Evolutionary conservation across 495 filamentous ascomycete genomes (phyloP).

Genomic region (Neurospora tetraspora): DNA sequence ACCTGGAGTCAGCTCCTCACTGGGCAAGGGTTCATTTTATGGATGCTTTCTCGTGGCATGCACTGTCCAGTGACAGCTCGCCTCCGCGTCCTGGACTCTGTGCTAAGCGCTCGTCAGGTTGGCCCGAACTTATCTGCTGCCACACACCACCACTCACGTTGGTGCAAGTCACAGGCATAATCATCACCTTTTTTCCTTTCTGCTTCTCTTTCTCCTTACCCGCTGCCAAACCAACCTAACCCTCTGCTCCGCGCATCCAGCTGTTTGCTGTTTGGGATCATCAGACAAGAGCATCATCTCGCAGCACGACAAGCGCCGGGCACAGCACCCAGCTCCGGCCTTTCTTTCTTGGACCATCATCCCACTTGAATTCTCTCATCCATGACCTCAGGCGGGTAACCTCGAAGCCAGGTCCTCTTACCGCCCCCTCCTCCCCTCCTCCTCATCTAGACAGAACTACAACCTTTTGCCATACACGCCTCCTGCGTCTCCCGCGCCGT

Average conservation of each 20-base stretch:
- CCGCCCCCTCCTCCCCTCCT: conserved; percentile 16
- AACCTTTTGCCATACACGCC: conserved; percentile 1
- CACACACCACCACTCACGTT: conserved; percentile 13
- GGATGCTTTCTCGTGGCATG: conserved; percentile 6
- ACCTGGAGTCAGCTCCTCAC: conserved; percentile 1
- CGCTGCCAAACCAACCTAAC: conserved; percentile 4
- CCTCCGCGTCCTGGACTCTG: background rate
- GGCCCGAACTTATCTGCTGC: conserved; percentile 16
- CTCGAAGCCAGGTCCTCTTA: conserved; percentile 11
- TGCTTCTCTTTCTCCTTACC: conserved; percentile 4
- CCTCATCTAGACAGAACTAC: conserved; percentile 8
- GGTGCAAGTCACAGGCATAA: background rate
- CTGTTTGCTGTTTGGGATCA: background rate
- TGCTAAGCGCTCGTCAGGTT: conserved; percentile 24
- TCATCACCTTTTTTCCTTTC: conserved; percentile 4
- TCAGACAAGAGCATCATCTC: conserved; percentile 4
- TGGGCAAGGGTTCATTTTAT: conserved; percentile 18
- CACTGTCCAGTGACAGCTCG: conserved; percentile 24
- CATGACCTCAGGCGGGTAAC: conserved; percentile 23
- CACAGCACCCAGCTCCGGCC: conserved; percentile 4
- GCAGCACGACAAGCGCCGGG: conserved; percentile 28
- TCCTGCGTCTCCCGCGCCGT: conserved; percentile 30
- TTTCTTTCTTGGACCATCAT: conserved; percentile 3
- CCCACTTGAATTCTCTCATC: background rate
- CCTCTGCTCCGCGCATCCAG: background rate